These are phyloP conservation scores for Ambrosia trifida DNA, from an alignment of 129 eudicot genomes.

Conservation along the genomic window DNA sequence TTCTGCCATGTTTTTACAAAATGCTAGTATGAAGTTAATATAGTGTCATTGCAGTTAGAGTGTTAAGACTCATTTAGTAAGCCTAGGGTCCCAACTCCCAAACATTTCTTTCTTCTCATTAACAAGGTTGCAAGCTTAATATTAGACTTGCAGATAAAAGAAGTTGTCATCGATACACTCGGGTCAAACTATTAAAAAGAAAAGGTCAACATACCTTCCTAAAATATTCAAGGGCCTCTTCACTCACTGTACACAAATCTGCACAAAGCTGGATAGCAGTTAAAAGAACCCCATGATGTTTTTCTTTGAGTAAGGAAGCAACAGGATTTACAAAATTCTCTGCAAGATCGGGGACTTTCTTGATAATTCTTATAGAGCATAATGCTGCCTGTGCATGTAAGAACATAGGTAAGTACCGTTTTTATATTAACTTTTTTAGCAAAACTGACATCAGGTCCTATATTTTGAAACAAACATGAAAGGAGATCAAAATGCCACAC, in stretches of 20 bases:
- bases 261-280: conserved; percentile 89
- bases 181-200: conserved; percentile 12
- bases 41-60: background rate
- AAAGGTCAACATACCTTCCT: conserved; percentile 57
- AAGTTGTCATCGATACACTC: background rate
- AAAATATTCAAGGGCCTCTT: conserved; percentile 88
- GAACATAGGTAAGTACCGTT: conserved; percentile 26
- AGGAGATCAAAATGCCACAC: background rate
- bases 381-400: conserved; percentile 76
- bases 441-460: background rate
- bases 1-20: background rate
- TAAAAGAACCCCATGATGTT: conserved; percentile 86
- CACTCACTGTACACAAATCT: conserved; percentile 73
- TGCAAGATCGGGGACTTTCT: conserved; percentile 90
- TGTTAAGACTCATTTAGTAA: background rate
- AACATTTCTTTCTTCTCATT: background rate
- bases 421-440: background rate
- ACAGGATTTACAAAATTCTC: conserved; percentile 87
- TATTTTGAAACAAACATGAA: background rate
- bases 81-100: background rate
- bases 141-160: conserved; percentile 1
- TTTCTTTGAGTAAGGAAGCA: conserved; percentile 84
- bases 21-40: conserved; percentile 2
- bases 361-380: conserved; percentile 83
- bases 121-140: background rate